Conservation (phyloP, 2,329 filamentous ascomycete species). For the Pseudogymnoascus sp. region DNA sequence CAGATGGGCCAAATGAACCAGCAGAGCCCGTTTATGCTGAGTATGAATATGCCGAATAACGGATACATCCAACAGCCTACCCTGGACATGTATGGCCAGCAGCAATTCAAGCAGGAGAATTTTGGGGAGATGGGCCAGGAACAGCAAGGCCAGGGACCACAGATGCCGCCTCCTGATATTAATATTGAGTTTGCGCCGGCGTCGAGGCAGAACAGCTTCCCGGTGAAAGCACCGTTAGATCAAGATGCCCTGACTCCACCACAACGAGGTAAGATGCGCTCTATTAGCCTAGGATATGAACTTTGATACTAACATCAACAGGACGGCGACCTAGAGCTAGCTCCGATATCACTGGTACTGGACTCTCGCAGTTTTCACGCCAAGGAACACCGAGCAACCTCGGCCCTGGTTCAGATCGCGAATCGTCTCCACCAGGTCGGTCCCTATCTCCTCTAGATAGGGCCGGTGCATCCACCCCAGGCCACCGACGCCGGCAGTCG, state of each 20-base stretch:
- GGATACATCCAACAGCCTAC: slow-evolving; percentile 19
- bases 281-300: not conserved
- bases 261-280: slow-evolving; percentile 49
- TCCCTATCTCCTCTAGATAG: slow-evolving; percentile 56
- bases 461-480: slow-evolving; percentile 40
- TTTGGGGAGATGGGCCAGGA: slow-evolving; percentile 50
- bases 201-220: slow-evolving; percentile 59
- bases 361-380: slow-evolving; percentile 37
- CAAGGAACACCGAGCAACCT: slow-evolving; percentile 45
- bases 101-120: slow-evolving; percentile 40
- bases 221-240: slow-evolving; percentile 56
- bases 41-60: slow-evolving; percentile 35
- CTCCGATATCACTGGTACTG: slow-evolving; percentile 29
- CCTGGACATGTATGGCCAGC: slow-evolving; percentile 46
- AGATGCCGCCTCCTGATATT: slow-evolving; percentile 89
- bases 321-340: slow-evolving; percentile 30
- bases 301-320: slow-evolving; percentile 19
- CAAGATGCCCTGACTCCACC: slow-evolving; percentile 81
- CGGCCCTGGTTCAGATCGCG: slow-evolving; percentile 44
- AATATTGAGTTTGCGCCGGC: slow-evolving; percentile 88
- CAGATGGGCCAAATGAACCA: slow-evolving; percentile 41
- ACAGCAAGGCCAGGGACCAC: slow-evolving; percentile 44
- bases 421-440: slow-evolving; percentile 39
- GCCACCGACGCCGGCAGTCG: slow-evolving; percentile 49
- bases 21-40: slow-evolving; percentile 36